Conservation (phyloP, 2,329 filamentous ascomycete species). For the Paraphoma sp. region DNA sequence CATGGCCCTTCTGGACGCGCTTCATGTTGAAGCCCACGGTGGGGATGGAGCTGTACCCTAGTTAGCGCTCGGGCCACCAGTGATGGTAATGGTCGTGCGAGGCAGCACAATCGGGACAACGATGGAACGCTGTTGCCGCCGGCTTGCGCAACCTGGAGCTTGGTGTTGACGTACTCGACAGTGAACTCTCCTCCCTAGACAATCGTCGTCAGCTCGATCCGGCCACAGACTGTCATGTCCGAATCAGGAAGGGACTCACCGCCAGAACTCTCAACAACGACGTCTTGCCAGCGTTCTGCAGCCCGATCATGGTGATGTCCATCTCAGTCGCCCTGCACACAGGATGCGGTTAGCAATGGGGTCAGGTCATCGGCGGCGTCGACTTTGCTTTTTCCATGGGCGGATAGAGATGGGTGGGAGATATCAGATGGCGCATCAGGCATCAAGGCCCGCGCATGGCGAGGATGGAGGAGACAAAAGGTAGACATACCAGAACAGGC, state of each 20-base stretch:
- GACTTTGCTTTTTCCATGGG: slow-evolving; percentile 26
- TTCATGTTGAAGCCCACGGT: slow-evolving; percentile 99
- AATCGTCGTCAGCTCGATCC: slow-evolving; percentile 35
- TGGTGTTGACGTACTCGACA: slow-evolving; percentile 79
- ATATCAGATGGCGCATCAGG: slow-evolving; percentile 39
- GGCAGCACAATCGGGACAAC: slow-evolving; percentile 32
- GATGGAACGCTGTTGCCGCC: slow-evolving; percentile 34
- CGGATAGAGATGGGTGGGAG: slow-evolving; percentile 20
- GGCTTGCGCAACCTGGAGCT: slow-evolving; percentile 31
- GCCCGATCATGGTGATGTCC: slow-evolving; percentile 98
- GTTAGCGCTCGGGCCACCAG: slow-evolving; percentile 46
- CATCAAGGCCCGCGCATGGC: slow-evolving; percentile 23
- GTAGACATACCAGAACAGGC: slow-evolving; percentile 87
- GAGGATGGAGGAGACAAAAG: slow-evolving; percentile 14
- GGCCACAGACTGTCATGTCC: slow-evolving; percentile 38
- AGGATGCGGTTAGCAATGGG: slow-evolving; percentile 28
- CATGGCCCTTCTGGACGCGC: slow-evolving; percentile 95
- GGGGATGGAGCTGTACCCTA: slow-evolving; percentile 81
- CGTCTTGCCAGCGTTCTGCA: slow-evolving; percentile 98
- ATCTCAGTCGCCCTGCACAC: slow-evolving; percentile 89
- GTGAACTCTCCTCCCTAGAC: slow-evolving; percentile 95
- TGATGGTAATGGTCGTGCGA: slow-evolving; percentile 37
- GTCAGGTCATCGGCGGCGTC: slow-evolving; percentile 10
- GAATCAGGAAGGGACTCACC: slow-evolving; percentile 67
- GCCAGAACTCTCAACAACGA: slow-evolving; percentile 91